Base-by-base conservation (phyloP, 1,139 yeast species). In the Zygoascus sp. region DNA sequence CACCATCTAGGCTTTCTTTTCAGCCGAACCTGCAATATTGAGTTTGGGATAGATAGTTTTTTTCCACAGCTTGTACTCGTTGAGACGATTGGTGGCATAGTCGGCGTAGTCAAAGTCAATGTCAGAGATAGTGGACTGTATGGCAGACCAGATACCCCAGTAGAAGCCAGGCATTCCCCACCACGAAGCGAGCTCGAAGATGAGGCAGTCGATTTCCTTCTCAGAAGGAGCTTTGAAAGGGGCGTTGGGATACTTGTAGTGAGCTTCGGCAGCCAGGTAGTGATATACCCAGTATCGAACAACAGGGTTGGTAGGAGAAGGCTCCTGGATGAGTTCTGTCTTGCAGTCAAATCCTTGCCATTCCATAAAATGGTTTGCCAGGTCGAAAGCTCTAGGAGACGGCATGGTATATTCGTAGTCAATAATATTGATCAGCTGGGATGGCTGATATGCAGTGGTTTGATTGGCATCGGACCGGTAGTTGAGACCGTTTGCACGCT, bases 321-420 rank as follows among this genome's bases (percentile, higher is more conserved):
- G 84, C 8, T 63, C 62, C 0, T 88, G 90, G 34, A 84, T 81
- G 6, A 77, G 75, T 10, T 72, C 65, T 20, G 77, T 72, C 53
- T 80, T 79, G 63, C 94, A 85, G 52, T 81, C 80, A 57, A 83
- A 83, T 1, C 95, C 95, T 61, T 85, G 94, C 92, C 92, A 85
- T 65, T 85, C 95, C 61, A 84, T 82, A 56, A 85, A 79, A 64
- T 85, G 94, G 61, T 85, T 85, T n/a, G 94, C 88, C 19, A 85
- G 79, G 61, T 85, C 95, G 61, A 83, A 85, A 0, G 87, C 92
- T 49, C 92, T 66, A 1, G 94, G 90, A 1, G 88, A 87, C 2
- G 86, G 85, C 58, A 82, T 73, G 76, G 86, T 80, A 60, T 85
- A 85, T 66, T 85, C 95, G 60, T 84, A 85, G 62, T 85, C 95